A percentile compares a stretch with the other conserved stretches of the same genome.
Conservation (phyloP, 192 early-diverging fungal species). For the Umbelopsis sp. region DNA sequence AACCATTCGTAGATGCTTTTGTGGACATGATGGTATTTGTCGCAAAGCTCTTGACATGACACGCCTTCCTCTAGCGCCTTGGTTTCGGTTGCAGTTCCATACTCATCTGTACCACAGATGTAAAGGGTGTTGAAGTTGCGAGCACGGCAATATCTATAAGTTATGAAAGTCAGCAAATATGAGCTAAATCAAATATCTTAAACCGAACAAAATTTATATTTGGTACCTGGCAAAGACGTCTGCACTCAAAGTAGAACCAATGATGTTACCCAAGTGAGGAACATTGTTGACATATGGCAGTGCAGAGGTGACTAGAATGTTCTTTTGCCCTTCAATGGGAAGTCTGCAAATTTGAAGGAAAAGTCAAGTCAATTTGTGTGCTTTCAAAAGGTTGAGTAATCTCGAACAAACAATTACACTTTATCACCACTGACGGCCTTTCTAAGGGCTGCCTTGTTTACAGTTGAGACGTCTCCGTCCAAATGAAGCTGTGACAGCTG, state of each 20-base stretch:
- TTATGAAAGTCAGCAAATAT: not conserved
- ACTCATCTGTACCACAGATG: conserved; percentile 98
- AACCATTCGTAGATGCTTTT: conserved; percentile 94
- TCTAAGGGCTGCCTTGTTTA: not conserved
- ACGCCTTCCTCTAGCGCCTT: conserved; percentile 94
- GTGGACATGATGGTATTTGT: conserved; percentile 94
- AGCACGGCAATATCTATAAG: conserved; percentile 77
- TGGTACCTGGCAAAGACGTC: conserved; percentile 87
- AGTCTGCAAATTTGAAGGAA: conserved; percentile 24
- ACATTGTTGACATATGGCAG: conserved; percentile 99
- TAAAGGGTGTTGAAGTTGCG: conserved; percentile 91
- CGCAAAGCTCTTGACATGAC: conserved; percentile 90
- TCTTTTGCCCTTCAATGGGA: conserved; percentile 72
- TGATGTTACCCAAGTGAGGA: conserved; percentile 98
- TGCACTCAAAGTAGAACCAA: conserved; percentile 97
- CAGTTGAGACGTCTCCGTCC: not conserved
- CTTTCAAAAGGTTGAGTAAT: not conserved
- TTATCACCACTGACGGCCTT: not conserved
- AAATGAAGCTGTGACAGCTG: conserved; percentile 1
- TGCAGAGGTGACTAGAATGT: conserved; percentile 94
- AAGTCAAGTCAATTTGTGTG: not conserved
- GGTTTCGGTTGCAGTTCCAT: conserved; percentile 99
- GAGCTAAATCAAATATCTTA: not conserved
- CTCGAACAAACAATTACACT: not conserved
- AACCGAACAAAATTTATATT: not conserved